A percentile compares a stretch with the other conserved stretches of the same genome.
Evolutionary conservation across 129 eudicot species (phyloP).

Genomic region (Oenanthe sinensis): DNA sequence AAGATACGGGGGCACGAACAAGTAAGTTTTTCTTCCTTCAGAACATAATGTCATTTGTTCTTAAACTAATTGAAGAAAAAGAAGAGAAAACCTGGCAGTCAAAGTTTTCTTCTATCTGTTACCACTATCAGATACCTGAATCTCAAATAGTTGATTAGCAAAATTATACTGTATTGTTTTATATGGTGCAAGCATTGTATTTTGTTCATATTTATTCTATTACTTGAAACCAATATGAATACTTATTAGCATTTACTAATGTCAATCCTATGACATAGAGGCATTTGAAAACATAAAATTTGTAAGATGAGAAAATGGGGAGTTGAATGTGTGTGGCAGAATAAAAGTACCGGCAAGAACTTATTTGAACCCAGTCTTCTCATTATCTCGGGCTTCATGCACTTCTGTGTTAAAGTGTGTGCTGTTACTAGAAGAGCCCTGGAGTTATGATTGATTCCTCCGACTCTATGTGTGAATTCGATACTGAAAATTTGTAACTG

Average conservation of each 20-base stretch:
- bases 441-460: neutral
- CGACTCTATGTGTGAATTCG: neutral
- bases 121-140: neutral
- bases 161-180: neutral
- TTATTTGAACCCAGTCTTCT: neutral
- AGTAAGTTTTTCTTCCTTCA: constrained; percentile 34
- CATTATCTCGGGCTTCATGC: neutral
- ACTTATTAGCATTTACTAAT: neutral
- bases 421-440: neutral
- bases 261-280: neutral
- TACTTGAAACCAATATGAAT: neutral
- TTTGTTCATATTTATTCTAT: neutral
- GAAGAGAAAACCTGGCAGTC: neutral
- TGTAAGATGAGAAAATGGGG: neutral
- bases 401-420: neutral
- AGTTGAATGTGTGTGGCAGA: neutral
- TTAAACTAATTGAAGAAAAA: neutral
- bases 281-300: neutral
- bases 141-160: neutral
- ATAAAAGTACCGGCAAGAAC: neutral
- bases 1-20: constrained; percentile 87
- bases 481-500: neutral
- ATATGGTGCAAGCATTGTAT: neutral
- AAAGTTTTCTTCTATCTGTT: neutral
- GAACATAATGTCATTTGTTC: neutral